These are phyloP conservation scores for Suillus subaureus DNA, from an alignment of 768 basidiomycete species.

Conservation along the genomic window DNA sequence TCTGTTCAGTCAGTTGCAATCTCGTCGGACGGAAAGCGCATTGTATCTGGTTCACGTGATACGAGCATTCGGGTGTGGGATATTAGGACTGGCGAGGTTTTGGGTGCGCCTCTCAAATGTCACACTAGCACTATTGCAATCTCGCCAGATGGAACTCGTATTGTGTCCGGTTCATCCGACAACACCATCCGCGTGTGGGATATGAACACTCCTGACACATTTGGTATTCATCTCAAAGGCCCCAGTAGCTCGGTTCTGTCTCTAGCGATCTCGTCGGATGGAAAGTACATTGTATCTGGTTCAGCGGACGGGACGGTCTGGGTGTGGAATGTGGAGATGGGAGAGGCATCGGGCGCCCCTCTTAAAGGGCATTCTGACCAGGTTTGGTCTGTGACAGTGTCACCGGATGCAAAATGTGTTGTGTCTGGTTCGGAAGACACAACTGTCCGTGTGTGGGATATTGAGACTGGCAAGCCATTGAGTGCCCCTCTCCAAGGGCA, in stretches of 20 bases:
- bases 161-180: no score
- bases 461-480: no score
- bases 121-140: no score
- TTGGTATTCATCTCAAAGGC: no score
- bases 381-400: conserved; percentile 15
- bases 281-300: not conserved
- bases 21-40: not conserved
- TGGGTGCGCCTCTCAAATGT: no score
- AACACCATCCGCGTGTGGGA: not conserved
- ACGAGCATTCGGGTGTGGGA: not conserved
- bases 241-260: no score
- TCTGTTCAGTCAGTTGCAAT: not conserved
- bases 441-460: no score
- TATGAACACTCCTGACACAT: not conserved
- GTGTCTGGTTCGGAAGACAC: conserved; percentile 4
- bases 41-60: conserved; percentile 15
- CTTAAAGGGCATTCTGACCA: conserved; percentile 5
- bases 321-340: not conserved
- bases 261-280: not conserved
- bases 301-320: not conserved
- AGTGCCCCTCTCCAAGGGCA: no score
- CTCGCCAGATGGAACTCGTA: no score
- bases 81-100: not conserved
- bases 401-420: conserved; percentile 12
- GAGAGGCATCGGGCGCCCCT: not conserved